Evolutionary conservation across 805 yeast species (phyloP), one percentile per base, ranked within the genome.

Genomic region (Wickerhamomyces bisporus): DNA sequence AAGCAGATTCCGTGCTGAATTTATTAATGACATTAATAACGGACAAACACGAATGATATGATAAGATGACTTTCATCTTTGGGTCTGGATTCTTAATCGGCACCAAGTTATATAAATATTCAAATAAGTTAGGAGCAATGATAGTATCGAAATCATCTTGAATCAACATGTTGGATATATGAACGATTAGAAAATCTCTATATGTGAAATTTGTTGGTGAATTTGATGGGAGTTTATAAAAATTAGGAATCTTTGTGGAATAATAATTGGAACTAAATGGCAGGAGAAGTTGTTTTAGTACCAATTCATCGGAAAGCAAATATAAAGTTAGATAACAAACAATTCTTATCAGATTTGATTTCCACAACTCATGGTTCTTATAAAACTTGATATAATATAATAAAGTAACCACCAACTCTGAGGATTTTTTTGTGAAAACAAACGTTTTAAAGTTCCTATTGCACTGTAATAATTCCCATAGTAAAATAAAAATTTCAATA

Each of bases 401-500:
- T 15, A 84, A 58, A 2, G 72, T 58, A 0, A 83, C 62, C 30
- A 75, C 57, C 29, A 84, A 57, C 47, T 81, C 81, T 23, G 71
- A 65, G 2, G 79, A 72, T 43, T 68, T 67, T 32, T 68, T 65
- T 12, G 68, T 66, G 3, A 70, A 58, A 23, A 77, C 60, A 35
- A 67, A 62, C 14, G 54, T 51, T 41, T 70, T 69, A 50, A 82
- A 79, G 34, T 59, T 60, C 41, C 66, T 67, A 60, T 91, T 91
- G 48, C 87, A 79, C 53, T 86, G 91, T 25, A 76, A 61, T 30
- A 87, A 61, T 50, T 85, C 95, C 85, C 95, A 86, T 13, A 84
- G 47, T 8, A 89, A 54, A 54, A 82, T 69, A 6, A 77, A 58
- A n/a, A 74, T 53, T 51, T 82, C 89, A 4, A 68, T 61, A 2